A percentile compares a stretch with the other conserved stretches of the same genome.
Conservation (phyloP, 805 yeast genomes). For the Candida rishiriensis region DNA sequence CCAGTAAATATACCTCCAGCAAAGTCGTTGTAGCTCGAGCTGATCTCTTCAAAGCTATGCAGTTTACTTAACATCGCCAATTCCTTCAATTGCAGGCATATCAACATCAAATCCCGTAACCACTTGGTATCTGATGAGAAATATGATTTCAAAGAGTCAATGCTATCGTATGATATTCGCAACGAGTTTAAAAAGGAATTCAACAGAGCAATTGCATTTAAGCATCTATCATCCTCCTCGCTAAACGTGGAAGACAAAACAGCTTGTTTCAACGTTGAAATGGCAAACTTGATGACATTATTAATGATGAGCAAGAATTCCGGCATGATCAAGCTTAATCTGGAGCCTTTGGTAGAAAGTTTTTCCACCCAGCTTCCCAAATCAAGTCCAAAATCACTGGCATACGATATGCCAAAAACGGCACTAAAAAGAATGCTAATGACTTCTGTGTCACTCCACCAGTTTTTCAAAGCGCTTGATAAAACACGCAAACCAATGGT, state of each 20-base stretch:
- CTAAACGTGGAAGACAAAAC: neutral
- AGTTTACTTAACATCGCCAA: neutral
- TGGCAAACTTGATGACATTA: conserved; percentile 12
- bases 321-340: conserved; percentile 33
- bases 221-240: neutral
- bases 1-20: conserved; percentile 8
- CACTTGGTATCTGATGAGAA: conserved; percentile 3
- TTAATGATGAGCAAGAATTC: conserved; percentile 33
- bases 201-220: neutral
- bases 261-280: neutral
- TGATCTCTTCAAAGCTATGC: neutral
- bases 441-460: conserved; percentile 47
- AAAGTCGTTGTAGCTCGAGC: neutral
- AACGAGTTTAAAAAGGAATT: conserved; percentile 1
- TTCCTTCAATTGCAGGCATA: conserved; percentile 21
- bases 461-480: conserved; percentile 38
- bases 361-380: conserved; percentile 9
- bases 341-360: conserved; percentile 13
- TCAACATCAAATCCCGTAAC: neutral
- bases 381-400: conserved; percentile 10
- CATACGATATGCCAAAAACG: conserved; percentile 40
- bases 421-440: conserved; percentile 39
- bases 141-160: conserved; percentile 5
- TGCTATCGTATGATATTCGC: conserved; percentile 2
- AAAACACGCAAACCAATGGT: conserved; percentile 49